Percentiles rank a stretch among this genome's conserved stretches.
Conservation (phyloP, 2,329 filamentous ascomycete species). For the Neocucurbitaria cava region DNA sequence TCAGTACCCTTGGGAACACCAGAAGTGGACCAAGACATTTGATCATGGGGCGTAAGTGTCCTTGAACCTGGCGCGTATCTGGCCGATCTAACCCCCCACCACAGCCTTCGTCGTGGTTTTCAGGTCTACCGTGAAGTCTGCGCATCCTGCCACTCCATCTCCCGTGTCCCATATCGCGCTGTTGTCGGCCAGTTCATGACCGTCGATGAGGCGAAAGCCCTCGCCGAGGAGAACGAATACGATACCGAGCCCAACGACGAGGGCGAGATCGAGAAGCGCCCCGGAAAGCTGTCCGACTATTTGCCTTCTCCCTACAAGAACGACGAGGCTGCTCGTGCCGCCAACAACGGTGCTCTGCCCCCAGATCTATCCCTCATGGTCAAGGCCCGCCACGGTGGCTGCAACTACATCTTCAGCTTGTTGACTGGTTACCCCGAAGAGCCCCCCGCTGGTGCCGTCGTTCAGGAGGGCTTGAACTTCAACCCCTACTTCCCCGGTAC, state of each 20-base stretch:
- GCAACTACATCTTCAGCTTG: slow-evolving; percentile 97
- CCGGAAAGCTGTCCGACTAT: slow-evolving; percentile 98
- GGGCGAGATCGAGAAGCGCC: slow-evolving; percentile 97
- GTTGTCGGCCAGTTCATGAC: slow-evolving; percentile 93
- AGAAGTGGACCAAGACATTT: slow-evolving; percentile 91
- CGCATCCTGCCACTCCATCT: slow-evolving; percentile 95
- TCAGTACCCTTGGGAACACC: slow-evolving; percentile 94
- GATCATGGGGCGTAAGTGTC: slow-evolving; percentile 89
- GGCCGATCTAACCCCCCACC: slow-evolving; percentile 3
- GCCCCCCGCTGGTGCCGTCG: slow-evolving; percentile 83
- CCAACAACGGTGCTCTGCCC: slow-evolving; percentile 97
- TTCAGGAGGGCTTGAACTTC: slow-evolving; percentile 95
- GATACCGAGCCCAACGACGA: slow-evolving; percentile 97
- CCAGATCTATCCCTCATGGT: slow-evolving; percentile 97
- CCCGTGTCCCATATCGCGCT: slow-evolving; percentile 89
- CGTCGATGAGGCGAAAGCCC: slow-evolving; percentile 94
- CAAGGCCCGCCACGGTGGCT: slow-evolving; percentile 97
- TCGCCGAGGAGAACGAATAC: slow-evolving; percentile 99
- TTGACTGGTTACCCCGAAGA: slow-evolving; percentile 98
- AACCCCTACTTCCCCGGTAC: slow-evolving; percentile 99
- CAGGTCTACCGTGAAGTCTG: slow-evolving; percentile 99
- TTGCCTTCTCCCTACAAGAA: slow-evolving; percentile 96
- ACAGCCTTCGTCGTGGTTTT: slow-evolving; percentile 95
- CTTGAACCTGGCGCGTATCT: slow-evolving; percentile 3
- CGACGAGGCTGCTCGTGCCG: slow-evolving; percentile 95